Evolutionary conservation across 2,329 filamentous ascomycete species (phyloP), one percentile per base, ranked within the genome.

Genomic region (Arthrobotrys sphaeroides): DNA sequence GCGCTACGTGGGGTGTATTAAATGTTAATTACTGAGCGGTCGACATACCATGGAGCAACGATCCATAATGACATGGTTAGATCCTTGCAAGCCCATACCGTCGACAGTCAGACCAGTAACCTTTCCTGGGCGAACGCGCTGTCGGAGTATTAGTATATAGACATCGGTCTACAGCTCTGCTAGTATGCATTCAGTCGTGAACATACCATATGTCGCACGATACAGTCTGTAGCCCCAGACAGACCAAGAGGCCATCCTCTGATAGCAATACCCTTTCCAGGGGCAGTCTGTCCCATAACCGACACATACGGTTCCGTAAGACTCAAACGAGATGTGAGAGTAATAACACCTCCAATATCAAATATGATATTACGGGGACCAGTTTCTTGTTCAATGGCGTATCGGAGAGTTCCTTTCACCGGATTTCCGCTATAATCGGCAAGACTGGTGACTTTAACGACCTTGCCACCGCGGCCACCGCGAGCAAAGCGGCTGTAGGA

Each of bases 391-490:
- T 64, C 60, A 7, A 83, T 78, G 0, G 82, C 82, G 10, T 83
- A 80, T 16, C 82, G 80, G 3, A 83, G 79, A 0, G 82, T 83
- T 3, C 82, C 82, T 5, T 49, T 49, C 5, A 51, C 43, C 9
- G 43, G 28, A 5, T 78, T 67, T 0, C 80, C 80, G 9, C 68
- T 67, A 12, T 55, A 80, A 53, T 82, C 82, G 45, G 81, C 80
- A 1, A 83, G 80, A 26, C 81, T 82, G 1, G 81, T 83, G 9
- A 83, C 82, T 16, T 83, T 82, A 76, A 83, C 78, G 0, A 83
- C 81, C 22, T 80, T 78, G 0, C 82, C 82, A 13, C 81, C 80
- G 26, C 82, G 80, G 24, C 82, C 82, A 43, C 82, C 82, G 36
- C 81, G 81, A 0, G 81, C 81, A 77, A 77, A 80, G 36, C 82